Evolutionary conservation across 2,329 filamentous ascomycete species (phyloP), one percentile per base, ranked within the genome.

Genomic region (Calycina herbarum): DNA sequence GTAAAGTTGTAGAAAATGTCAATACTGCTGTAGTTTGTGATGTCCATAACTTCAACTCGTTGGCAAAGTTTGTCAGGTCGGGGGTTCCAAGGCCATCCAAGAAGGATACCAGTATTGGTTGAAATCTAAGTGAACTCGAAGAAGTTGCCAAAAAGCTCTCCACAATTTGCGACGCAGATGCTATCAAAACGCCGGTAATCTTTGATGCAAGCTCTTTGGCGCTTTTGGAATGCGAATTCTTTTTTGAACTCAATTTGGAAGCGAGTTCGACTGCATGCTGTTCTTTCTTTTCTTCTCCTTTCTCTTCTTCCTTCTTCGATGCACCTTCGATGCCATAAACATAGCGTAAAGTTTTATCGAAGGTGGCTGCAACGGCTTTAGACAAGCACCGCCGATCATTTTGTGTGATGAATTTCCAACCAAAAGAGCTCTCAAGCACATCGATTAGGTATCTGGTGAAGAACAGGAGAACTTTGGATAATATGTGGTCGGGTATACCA

Each of bases 371-470:
- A 31, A 97, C 86, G 54, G 83, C 83, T 20, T 84, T 83, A 66
- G 92, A 86, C 59, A 97, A 84, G 64, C 88, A 82, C 61, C 88
- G 85, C 56, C 89, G 87, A 70, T 94, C 89, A 31, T 88, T 81
- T 11, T 87, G 83, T 1, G 85, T 83, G 6, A 85, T 82, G 75
- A 96, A 97, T 70, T 89, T 89, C 95, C 94, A 99, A 5, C 89
- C 93, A 35, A 88, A 86, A 45, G 90, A 91, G 76, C 90, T 95
- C 78, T 96, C 93, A 71, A 96, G 90, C 6, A 96, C 86, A 73
- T 96, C 93, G 29, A 96, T 85, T 69, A 92, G 83, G 1, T 89
- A 89, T 70, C 91, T 88, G 6, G 89, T 89, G 72, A 94, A 90
- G 3, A 89, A 88, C 57, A 89, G 81, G 48, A 93, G 82, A 20